Conservation (phyloP, 345 rosid genomes). For the Citrus australasica region DNA sequence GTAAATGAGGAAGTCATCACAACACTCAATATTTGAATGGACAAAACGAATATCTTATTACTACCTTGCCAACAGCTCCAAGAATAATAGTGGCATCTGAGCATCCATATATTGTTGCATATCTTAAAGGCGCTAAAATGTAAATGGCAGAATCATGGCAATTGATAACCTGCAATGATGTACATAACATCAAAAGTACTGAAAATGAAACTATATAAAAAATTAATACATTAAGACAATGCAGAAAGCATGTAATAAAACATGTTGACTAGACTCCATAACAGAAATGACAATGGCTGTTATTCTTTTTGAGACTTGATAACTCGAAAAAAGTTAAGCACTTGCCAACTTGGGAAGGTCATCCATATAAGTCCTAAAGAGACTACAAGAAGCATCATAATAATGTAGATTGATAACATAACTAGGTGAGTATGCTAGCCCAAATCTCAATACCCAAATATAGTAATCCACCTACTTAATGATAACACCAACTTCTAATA, state of each 20-base stretch:
- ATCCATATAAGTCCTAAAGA: background rate
- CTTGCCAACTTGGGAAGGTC: background rate
- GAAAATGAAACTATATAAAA: conserved; percentile 6
- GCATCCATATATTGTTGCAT: conserved; percentile 92
- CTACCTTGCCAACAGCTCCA: conserved; percentile 99
- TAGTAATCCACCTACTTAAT: background rate
- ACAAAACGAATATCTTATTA: conserved; percentile 2
- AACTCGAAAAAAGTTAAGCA: background rate
- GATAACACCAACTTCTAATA: background rate
- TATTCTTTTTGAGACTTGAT: background rate
- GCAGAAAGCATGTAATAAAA: background rate
- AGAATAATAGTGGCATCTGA: conserved; percentile 94
- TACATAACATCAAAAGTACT: conserved; percentile 3
- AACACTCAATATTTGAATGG: conserved; percentile 1
- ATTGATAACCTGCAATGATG: conserved; percentile 72
- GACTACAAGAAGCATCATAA: background rate
- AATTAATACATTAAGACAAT: background rate
- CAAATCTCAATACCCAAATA: background rate
- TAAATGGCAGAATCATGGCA: conserved; percentile 96
- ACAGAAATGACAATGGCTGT: background rate
- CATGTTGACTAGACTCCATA: background rate
- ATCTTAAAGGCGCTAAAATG: conserved; percentile 88
- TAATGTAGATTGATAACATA: background rate
- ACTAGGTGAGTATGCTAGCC: background rate
- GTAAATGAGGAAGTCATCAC: background rate